These are phyloP conservation scores for Xylaria digitata DNA, from an alignment of 2,329 filamentous ascomycete genomes.

Conservation along the genomic window DNA sequence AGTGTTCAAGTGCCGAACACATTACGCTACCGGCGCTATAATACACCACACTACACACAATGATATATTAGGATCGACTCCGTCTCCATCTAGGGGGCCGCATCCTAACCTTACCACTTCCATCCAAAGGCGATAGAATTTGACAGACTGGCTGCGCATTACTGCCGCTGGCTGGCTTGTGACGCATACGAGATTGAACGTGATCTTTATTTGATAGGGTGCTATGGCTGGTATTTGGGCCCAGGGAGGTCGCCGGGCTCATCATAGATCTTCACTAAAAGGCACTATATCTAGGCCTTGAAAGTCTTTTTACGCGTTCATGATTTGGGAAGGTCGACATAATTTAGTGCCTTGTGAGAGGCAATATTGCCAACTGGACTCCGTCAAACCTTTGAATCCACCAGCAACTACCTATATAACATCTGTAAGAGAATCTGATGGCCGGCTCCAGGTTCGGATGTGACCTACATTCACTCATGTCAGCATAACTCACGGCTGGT, in stretches of 20 bases:
- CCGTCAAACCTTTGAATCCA: not conserved
- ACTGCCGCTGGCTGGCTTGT: not conserved
- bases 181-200: not conserved
- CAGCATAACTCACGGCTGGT: slow-evolving; percentile 13
- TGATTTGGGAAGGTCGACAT: not conserved
- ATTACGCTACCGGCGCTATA: too few species aligned
- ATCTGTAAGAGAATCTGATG: slow-evolving; percentile 52
- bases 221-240: not conserved
- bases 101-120: not conserved
- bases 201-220: not conserved
- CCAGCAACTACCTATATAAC: not conserved
- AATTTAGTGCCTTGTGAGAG: not conserved
- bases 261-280: not conserved
- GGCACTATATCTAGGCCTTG: not conserved
- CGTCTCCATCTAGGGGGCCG: too few species aligned
- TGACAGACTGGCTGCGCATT: not conserved
- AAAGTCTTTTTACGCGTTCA: not conserved
- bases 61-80: too few species aligned
- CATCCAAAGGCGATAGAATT: not conserved
- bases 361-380: not conserved
- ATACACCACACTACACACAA: too few species aligned
- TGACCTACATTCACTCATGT: slow-evolving; percentile 49
- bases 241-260: not conserved
- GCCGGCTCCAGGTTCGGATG: slow-evolving; percentile 57
- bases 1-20: too few species aligned